phyloP scores from a whole-genome alignment of 108 stramenopile species.

The Skeletonema grethae region DNA sequence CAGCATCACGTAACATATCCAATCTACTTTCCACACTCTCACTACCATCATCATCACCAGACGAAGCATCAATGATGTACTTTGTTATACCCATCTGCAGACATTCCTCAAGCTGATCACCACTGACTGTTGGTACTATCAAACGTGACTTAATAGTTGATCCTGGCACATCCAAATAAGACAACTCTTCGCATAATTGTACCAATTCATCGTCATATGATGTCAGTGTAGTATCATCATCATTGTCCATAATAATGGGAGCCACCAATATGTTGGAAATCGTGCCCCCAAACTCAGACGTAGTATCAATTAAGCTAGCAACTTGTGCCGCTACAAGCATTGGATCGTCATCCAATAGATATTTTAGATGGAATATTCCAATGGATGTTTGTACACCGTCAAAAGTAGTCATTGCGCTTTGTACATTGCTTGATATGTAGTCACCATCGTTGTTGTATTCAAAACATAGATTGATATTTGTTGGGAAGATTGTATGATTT shows the following conservation, averaged over 20 bases:
- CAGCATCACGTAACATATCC: too few relatives aligned
- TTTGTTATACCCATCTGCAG: constrained; percentile 57
- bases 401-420: neutral
- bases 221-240: neutral
- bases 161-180: constrained; percentile 61
- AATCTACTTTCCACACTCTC: too few relatives aligned
- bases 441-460: constrained; percentile 18
- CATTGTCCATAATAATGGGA: constrained; percentile 5
- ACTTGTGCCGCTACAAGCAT: constrained; percentile 19
- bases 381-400: constrained; percentile 16
- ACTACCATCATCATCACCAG: too few relatives aligned
- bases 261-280: neutral
- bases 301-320: constrained; percentile 34
- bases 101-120: constrained; percentile 53
- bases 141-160: constrained; percentile 58
- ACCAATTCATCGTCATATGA: constrained; percentile 22
- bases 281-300: neutral
- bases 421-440: neutral
- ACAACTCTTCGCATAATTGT: constrained; percentile 57
- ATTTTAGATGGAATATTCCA: constrained; percentile 18
- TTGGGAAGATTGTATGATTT: neutral
- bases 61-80: constrained; percentile 43
- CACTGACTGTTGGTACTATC: constrained; percentile 38
- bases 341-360: constrained; percentile 23
- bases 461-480: constrained; percentile 27